These are phyloP conservation scores for Blepharisma japonicum DNA, from an alignment of 73 alveolate genomes.

Conservation along the genomic window DNA sequence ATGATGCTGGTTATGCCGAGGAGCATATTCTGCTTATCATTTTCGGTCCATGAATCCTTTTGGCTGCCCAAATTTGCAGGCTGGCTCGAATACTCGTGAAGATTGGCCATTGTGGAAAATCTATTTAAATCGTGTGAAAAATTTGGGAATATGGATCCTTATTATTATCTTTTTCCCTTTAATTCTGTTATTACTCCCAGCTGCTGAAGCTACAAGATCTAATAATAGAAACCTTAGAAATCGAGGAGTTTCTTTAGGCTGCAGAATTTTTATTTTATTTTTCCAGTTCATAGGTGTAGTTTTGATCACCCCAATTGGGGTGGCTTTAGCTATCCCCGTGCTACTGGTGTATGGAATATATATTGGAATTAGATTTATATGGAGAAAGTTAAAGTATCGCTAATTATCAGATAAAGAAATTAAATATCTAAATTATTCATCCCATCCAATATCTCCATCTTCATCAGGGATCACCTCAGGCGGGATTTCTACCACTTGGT, in stretches of 20 bases:
- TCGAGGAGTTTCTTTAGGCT: conserved; percentile 11
- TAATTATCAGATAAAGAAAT: no score
- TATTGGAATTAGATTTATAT: no score
- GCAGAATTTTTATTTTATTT: neutral
- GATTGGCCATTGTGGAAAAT: conserved; percentile 20
- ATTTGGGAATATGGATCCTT: conserved; percentile 7
- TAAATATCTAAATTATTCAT: neutral
- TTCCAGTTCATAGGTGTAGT: neutral
- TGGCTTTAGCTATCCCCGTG: neutral
- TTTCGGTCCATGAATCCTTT: conserved; percentile 49
- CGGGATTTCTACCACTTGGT: conserved; percentile 67
- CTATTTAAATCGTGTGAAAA: neutral
- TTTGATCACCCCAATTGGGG: neutral
- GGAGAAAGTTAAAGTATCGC: no score
- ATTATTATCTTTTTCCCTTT: conserved; percentile 11
- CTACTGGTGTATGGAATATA: conserved; percentile 8
- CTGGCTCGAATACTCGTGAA: conserved; percentile 5
- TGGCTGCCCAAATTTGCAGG: conserved; percentile 57
- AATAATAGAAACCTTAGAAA: neutral
- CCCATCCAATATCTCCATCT: conserved; percentile 34
- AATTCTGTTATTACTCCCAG: neutral
- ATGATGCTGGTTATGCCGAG: conserved; percentile 90
- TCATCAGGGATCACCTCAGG: conserved; percentile 41
- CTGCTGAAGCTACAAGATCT: neutral
- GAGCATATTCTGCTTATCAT: conserved; percentile 52